phyloP scores from a whole-genome alignment of 345 rosid genomes.

The Noccaea caerulescens region DNA sequence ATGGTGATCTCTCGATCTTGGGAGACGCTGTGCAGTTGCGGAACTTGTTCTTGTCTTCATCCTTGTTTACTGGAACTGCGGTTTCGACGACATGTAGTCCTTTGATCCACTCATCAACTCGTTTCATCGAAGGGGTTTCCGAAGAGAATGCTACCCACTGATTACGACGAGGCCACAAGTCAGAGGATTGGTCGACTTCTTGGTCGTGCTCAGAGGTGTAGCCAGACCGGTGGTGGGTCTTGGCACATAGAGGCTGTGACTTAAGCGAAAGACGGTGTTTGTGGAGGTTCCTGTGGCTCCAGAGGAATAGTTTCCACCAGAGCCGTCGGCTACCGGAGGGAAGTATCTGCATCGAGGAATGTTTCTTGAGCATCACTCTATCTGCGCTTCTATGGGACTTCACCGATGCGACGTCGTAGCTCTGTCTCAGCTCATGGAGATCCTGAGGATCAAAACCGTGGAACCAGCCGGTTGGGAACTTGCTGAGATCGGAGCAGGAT shows the following conservation, averaged over 20 bases:
- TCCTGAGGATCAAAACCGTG: constrained; percentile 50
- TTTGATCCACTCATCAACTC: constrained; percentile 87
- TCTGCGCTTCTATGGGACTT: constrained; percentile 74
- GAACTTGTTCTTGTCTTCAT: constrained; percentile 45
- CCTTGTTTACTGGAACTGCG: constrained; percentile 41
- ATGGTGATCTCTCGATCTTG: constrained; percentile 50
- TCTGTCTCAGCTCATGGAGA: constrained; percentile 45
- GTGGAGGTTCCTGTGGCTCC: constrained; percentile 93
- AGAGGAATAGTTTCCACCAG: constrained; percentile 91
- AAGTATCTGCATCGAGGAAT: constrained; percentile 86
- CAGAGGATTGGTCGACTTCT: constrained; percentile 44
- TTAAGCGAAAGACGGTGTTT: constrained; percentile 46
- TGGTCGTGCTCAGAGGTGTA: constrained; percentile 69
- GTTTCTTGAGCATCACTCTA: constrained; percentile 89
- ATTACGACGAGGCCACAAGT: constrained; percentile 69
- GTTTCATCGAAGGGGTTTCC: constrained; percentile 62
- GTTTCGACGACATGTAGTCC: constrained; percentile 53
- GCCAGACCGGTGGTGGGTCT: constrained; percentile 70
- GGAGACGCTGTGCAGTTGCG: constrained; percentile 60
- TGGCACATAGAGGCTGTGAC: constrained; percentile 41
- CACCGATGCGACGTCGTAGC: constrained; percentile 47
- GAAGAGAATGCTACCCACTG: constrained; percentile 87
- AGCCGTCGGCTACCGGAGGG: constrained; percentile 81
- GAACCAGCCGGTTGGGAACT: constrained; percentile 41
- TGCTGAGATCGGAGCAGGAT: constrained; percentile 75